These are phyloP conservation scores for Ceratobasidium sp. DNA, from an alignment of 1,284 basidiomycete species.

Conservation along the genomic window DNA sequence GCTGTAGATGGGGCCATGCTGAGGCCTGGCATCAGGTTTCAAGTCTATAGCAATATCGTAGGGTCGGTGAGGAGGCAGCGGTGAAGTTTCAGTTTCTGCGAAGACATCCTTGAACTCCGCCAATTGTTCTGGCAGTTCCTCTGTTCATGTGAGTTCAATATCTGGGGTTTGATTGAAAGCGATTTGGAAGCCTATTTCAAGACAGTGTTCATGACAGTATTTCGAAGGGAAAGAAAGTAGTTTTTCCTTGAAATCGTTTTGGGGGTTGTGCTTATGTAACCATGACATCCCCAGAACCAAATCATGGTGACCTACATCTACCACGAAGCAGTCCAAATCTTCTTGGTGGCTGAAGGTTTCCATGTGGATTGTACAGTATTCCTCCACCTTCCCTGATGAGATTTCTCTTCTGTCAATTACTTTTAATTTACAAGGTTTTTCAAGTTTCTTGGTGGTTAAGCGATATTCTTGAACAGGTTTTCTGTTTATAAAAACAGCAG, in stretches of 20 bases:
- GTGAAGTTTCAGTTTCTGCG: slow-evolving; percentile 26
- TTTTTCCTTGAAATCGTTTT: no score
- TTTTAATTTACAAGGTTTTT: neutral
- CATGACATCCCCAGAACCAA: no score
- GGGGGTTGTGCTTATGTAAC: no score
- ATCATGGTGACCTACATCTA: no score
- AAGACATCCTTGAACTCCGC: slow-evolving; percentile 42
- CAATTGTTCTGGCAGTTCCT: slow-evolving; percentile 23
- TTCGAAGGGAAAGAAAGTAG: no score
- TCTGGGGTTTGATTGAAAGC: no score
- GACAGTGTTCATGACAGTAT: no score
- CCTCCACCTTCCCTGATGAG: neutral
- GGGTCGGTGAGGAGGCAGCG: slow-evolving; percentile 41
- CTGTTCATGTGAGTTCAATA: neutral
- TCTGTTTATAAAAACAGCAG: neutral
- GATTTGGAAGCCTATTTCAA: no score
- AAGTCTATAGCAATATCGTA: slow-evolving; percentile 45
- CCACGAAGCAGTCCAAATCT: no score
- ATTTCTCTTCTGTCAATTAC: neutral
- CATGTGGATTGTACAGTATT: neutral
- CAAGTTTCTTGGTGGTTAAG: neutral
- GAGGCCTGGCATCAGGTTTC: neutral
- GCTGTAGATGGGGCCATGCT: neutral
- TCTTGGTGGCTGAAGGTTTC: no score
- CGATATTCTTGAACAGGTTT: no score